Evolutionary conservation across 73 alveolate species (phyloP).

Genomic region (Paramecium sonneborni): DNA sequence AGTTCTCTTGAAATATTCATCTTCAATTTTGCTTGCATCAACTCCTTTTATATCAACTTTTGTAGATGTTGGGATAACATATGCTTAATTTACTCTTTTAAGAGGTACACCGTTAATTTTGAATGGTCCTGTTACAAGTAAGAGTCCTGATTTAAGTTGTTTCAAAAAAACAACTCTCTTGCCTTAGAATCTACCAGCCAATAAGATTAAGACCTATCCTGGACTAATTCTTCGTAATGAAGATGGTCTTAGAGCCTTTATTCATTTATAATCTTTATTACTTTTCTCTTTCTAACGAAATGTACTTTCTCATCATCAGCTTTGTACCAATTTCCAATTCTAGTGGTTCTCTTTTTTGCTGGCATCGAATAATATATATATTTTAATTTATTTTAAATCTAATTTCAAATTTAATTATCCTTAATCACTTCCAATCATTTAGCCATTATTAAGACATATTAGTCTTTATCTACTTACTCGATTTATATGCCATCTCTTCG

Average conservation of each 20-base stretch:
- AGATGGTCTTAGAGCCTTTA: slow-evolving; percentile 76
- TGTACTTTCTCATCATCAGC: slow-evolving; percentile 65
- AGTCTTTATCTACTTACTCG: not conserved
- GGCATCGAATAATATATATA: slow-evolving; percentile 3
- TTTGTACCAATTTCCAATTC: slow-evolving; percentile 67
- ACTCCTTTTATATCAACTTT: slow-evolving; percentile 81
- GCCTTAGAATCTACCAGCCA: slow-evolving; percentile 94
- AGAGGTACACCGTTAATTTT: slow-evolving; percentile 93
- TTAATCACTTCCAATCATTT: not conserved
- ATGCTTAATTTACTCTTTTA: slow-evolving; percentile 89
- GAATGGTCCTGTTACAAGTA: slow-evolving; percentile 96
- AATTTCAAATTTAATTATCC: not conserved
- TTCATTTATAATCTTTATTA: not conserved
- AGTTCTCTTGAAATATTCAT: slow-evolving; percentile 64
- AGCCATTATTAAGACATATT: not conserved
- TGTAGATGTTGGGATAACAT: slow-evolving; percentile 88
- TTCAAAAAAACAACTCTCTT: slow-evolving; percentile 94
- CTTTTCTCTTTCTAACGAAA: slow-evolving; percentile 57
- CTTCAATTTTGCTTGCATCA: slow-evolving; percentile 56
- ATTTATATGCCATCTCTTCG: not conserved
- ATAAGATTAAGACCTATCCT: slow-evolving; percentile 86
- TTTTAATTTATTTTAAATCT: not conserved
- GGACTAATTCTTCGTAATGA: slow-evolving; percentile 78
- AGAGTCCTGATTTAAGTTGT: slow-evolving; percentile 86
- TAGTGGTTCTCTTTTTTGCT: slow-evolving; percentile 51